Evolutionary conservation across 2,329 filamentous ascomycete genomes (phyloP).

Genomic region (Verticillium isaacii): DNA sequence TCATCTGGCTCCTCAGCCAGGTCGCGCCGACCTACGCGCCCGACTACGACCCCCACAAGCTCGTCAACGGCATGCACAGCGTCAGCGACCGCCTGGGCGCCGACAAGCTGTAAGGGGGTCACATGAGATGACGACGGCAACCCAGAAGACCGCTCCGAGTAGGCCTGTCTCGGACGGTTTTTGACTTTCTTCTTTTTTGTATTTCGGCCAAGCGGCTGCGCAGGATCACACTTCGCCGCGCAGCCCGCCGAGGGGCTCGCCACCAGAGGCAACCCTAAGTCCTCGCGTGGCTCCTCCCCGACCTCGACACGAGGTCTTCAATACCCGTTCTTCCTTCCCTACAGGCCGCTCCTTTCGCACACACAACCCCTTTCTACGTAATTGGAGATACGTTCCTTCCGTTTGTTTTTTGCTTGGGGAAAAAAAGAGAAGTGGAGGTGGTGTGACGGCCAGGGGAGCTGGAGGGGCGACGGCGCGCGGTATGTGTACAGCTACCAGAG

Average conservation of each 20-base stretch:
- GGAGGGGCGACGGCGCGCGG: neutral
- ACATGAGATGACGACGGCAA: neutral
- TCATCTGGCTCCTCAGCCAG: conserved; percentile 68
- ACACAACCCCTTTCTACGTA: neutral
- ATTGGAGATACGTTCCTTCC: conserved; percentile 1
- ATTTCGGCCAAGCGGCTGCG: neutral
- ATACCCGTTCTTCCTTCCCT: neutral
- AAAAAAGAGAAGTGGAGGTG: neutral
- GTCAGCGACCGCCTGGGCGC: conserved; percentile 1
- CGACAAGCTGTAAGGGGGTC: neutral
- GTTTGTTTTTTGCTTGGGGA: conserved; percentile 1
- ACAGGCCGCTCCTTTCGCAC: neutral
- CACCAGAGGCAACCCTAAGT: neutral
- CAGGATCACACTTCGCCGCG: neutral
- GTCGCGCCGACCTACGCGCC: conserved; percentile 57
- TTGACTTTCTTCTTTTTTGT: neutral
- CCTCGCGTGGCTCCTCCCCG: neutral
- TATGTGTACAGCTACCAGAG: neutral
- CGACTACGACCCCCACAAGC: conserved; percentile 47
- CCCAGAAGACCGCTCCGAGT: neutral
- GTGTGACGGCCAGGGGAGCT: neutral
- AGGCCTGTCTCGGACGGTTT: neutral
- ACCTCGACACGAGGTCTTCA: neutral
- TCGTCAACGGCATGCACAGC: conserved; percentile 42
- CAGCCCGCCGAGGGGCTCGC: neutral